These are phyloP conservation scores for cucumber (Cucumis sativus) DNA, from an alignment of 306 rosid species.

Conservation along the genomic window DNA sequence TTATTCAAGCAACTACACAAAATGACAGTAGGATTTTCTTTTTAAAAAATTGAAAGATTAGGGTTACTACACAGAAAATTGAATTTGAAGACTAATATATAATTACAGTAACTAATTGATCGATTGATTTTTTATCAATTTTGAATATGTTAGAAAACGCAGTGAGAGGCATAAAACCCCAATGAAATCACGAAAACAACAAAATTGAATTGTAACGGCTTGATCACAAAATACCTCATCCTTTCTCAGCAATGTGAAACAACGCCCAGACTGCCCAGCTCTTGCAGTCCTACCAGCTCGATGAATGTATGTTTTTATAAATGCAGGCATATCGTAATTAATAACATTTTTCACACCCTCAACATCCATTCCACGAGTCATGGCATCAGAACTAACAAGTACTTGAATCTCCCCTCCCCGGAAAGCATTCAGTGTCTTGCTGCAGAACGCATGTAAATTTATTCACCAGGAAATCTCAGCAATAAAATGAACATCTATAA, in stretches of 20 bases:
- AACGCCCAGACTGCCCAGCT: conserved; percentile 77
- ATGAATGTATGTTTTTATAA: conserved; percentile 78
- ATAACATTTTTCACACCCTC: conserved; percentile 77
- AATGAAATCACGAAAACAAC: not conserved
- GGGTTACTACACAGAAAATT: too few relatives aligned
- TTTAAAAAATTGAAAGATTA: too few relatives aligned
- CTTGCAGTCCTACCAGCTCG: conserved; percentile 96
- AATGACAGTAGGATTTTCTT: too few relatives aligned
- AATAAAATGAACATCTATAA: not conserved
- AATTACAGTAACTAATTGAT: too few relatives aligned
- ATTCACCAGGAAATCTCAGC: not conserved
- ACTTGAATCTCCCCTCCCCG: conserved; percentile 77
- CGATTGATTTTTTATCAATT: too few relatives aligned
- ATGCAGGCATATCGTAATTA: conserved; percentile 71
- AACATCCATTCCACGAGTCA: conserved; percentile 98
- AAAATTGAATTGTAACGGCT: not conserved
- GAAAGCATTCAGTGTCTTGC: conserved; percentile 66
- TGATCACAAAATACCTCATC: conserved; percentile 43
- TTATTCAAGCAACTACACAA: too few relatives aligned
- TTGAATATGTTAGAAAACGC: too few relatives aligned
- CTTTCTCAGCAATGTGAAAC: conserved; percentile 65
- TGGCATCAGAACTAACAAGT: conserved; percentile 87
- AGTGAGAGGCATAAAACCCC: too few relatives aligned
- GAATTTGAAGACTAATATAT: too few relatives aligned
- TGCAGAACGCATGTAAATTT: conserved; percentile 26